Evolutionary conservation across 495 filamentous ascomycete genomes (phyloP).

Genomic region (Lasiosphaeria ovina): DNA sequence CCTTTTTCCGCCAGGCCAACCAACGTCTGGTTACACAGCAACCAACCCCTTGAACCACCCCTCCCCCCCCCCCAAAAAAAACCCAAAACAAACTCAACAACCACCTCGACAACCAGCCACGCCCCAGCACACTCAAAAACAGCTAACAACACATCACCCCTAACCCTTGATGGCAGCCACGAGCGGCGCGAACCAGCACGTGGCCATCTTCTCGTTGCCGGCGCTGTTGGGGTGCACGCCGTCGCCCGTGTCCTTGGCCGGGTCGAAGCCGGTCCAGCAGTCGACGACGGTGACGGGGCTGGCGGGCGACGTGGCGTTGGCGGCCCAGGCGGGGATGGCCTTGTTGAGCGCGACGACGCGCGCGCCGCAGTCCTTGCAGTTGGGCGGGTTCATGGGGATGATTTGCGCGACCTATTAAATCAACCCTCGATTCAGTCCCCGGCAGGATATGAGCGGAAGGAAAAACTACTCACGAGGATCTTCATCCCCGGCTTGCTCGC

Average conservation of each 20-base stretch:
- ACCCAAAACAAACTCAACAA: too few relatives aligned
- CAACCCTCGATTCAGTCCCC: neutral
- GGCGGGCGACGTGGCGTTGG: slow-evolving; percentile 29
- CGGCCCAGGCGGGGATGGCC: slow-evolving; percentile 42
- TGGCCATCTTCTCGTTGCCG: slow-evolving; percentile 41
- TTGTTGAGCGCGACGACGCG: slow-evolving; percentile 36
- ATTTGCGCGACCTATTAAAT: slow-evolving; percentile 43
- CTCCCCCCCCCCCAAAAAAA: too few relatives aligned
- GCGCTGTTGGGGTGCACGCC: slow-evolving; percentile 46
- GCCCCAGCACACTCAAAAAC: too few relatives aligned
- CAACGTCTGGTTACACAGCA: too few relatives aligned
- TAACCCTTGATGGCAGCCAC: slow-evolving; percentile 12
- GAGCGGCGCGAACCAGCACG: slow-evolving; percentile 33
- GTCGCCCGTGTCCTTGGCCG: slow-evolving; percentile 34
- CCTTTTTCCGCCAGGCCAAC: too few relatives aligned
- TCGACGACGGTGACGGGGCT: slow-evolving; percentile 46
- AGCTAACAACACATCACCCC: too few relatives aligned
- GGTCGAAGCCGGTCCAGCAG: slow-evolving; percentile 42
- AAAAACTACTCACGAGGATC: slow-evolving; percentile 35
- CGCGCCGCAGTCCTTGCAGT: slow-evolving; percentile 29
- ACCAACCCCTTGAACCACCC: too few relatives aligned
- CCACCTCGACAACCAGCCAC: too few relatives aligned
- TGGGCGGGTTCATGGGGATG: slow-evolving; percentile 40
- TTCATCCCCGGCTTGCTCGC: slow-evolving; percentile 40
- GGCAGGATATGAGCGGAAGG: too few relatives aligned